A percentile compares a stretch with the other conserved stretches of the same genome.
phyloP scores from a whole-genome alignment of 306 rosid genomes.

The Bauhinia variegata region DNA sequence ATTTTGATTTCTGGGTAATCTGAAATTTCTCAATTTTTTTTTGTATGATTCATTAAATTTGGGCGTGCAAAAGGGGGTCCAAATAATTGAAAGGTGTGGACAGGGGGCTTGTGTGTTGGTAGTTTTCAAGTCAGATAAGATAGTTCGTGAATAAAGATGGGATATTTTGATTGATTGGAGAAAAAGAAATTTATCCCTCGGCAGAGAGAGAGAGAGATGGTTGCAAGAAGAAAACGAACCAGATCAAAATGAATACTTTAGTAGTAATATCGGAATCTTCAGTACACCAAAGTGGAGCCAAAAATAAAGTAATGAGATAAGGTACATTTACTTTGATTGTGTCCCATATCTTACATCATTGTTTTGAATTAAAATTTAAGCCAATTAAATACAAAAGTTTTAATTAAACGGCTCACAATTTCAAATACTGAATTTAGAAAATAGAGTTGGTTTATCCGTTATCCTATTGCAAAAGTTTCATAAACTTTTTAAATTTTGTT shows the following conservation, averaged over 20 bases:
- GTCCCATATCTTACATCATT: too few species aligned
- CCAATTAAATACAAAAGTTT: too few species aligned
- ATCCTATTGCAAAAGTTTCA: too few species aligned
- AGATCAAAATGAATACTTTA: slow-evolving; percentile 38
- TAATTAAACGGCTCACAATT: too few species aligned
- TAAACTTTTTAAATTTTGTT: too few species aligned
- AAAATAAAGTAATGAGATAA: slow-evolving; percentile 24
- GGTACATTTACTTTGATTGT: too few species aligned
- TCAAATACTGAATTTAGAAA: too few species aligned
- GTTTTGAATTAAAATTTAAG: too few species aligned
- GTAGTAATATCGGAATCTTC: slow-evolving; percentile 46
- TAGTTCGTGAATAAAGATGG: slow-evolving; percentile 58
- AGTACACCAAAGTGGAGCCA: slow-evolving; percentile 48
- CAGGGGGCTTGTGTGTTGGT: slow-evolving; percentile 44
- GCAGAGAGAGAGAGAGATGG: slow-evolving; percentile 37
- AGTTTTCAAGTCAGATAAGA: slow-evolving; percentile 60
- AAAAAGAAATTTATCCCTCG: slow-evolving; percentile 40
- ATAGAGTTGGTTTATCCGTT: too few species aligned
- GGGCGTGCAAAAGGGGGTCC: slow-evolving; percentile 36
- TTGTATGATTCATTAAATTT: slow-evolving; percentile 15
- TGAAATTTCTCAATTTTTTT: slow-evolving; percentile 11
- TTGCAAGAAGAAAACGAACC: slow-evolving; percentile 38
- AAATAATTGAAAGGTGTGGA: slow-evolving; percentile 52
- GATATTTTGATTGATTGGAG: slow-evolving; percentile 49
- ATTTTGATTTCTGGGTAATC: slow-evolving; percentile 24